phyloP scores from a whole-genome alignment of 1,284 basidiomycete species.

The Sphagnurus paluster region DNA sequence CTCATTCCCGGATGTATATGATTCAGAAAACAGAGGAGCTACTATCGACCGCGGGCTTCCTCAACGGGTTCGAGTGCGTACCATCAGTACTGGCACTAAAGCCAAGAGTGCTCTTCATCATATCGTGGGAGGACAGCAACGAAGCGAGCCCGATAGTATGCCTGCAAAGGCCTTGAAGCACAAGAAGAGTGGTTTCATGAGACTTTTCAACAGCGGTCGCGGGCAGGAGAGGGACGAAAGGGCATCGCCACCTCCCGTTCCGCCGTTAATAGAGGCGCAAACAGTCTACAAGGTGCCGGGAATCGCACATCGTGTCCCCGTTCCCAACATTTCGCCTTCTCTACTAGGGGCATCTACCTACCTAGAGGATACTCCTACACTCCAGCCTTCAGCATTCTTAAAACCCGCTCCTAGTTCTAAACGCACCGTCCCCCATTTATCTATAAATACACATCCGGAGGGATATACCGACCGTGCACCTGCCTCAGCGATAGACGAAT shows the following conservation, averaged over 20 bases:
- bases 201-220: slow-evolving; percentile 63
- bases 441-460: slow-evolving; percentile 39
- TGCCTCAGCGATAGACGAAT: slow-evolving; percentile 19
- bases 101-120: slow-evolving; percentile 45
- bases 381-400: not conserved
- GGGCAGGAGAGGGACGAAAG: slow-evolving; percentile 48
- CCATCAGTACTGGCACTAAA: slow-evolving; percentile 60
- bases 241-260: slow-evolving; percentile 53
- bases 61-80: slow-evolving; percentile 48
- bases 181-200: slow-evolving; percentile 82
- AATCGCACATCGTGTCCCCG: slow-evolving; percentile 41
- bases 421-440: slow-evolving; percentile 43
- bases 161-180: slow-evolving; percentile 56
- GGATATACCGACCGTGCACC: slow-evolving; percentile 17
- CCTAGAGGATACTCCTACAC: slow-evolving; percentile 6
- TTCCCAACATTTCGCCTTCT: slow-evolving; percentile 39
- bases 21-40: slow-evolving; percentile 16
- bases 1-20: slow-evolving; percentile 31
- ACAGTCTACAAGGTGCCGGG: slow-evolving; percentile 28
- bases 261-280: slow-evolving; percentile 41
- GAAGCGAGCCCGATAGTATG: slow-evolving; percentile 38
- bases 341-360: slow-evolving; percentile 8
- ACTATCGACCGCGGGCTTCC: slow-evolving; percentile 22
- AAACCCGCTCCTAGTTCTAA: slow-evolving; percentile 28
- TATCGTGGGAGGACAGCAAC: slow-evolving; percentile 38